phyloP scores from a whole-genome alignment of 2,329 filamentous ascomycete genomes.

The Scedosporium aurantiacum region DNA sequence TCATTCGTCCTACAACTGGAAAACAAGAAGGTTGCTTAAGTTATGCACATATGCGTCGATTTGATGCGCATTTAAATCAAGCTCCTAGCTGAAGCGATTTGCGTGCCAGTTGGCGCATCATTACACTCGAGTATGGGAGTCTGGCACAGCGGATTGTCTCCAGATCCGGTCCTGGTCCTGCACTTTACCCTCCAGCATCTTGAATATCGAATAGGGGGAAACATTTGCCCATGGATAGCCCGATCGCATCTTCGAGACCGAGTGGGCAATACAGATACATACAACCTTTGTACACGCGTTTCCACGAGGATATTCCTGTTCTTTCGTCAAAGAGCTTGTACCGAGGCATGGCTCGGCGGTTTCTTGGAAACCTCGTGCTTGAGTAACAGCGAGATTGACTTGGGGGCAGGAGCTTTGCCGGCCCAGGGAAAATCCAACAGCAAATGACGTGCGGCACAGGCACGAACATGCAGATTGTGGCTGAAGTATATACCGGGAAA shows the following conservation, averaged over 20 bases:
- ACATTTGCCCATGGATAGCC: no score
- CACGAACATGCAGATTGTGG: slow-evolving; percentile 5
- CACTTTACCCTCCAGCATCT: neutral
- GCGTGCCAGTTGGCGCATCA: neutral
- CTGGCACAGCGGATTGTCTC: neutral
- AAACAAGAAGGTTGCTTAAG: neutral
- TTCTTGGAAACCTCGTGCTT: no score
- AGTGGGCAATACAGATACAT: no score
- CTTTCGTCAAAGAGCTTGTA: no score
- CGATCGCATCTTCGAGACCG: no score
- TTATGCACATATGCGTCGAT: neutral
- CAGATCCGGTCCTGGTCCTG: neutral
- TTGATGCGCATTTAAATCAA: neutral
- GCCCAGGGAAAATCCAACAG: neutral
- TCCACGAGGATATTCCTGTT: no score
- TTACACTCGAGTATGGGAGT: neutral
- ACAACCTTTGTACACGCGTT: no score
- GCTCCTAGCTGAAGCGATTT: neutral
- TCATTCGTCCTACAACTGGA: neutral
- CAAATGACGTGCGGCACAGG: neutral
- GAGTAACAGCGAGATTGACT: no score
- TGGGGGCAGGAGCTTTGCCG: neutral
- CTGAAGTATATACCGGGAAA: slow-evolving; percentile 5
- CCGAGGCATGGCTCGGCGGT: no score
- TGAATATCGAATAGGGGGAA: neutral